Evolutionary conservation across 352 stramenopile genomes (phyloP).

Genomic region (Phytophthora sojae): DNA sequence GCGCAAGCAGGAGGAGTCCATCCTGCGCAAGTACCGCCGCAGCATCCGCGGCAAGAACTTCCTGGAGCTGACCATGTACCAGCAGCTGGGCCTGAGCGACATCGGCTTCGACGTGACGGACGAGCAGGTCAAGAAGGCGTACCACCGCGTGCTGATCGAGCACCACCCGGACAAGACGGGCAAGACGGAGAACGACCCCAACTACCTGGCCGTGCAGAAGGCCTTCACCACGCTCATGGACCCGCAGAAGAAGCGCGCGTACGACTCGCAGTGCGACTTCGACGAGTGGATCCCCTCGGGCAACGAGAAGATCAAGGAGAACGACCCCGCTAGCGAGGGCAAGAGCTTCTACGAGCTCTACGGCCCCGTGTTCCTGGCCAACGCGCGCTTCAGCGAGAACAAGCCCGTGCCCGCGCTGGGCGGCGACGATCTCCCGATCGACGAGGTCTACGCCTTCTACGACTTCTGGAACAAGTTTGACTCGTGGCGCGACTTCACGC

Average conservation of each 20-base stretch:
- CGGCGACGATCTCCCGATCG: conserved; percentile 64
- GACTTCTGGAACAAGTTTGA: conserved; percentile 93
- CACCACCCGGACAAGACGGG: conserved; percentile 90
- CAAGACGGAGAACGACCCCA: conserved; percentile 91
- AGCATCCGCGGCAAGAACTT: conserved; percentile 86
- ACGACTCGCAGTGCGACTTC: conserved; percentile 91
- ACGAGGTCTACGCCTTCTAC: conserved; percentile 84
- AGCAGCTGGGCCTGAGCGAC: conserved; percentile 81
- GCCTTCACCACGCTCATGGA: conserved; percentile 85
- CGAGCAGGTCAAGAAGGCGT: conserved; percentile 89
- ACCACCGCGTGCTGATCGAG: conserved; percentile 89
- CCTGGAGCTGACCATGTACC: conserved; percentile 86
- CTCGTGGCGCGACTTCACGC: conserved; percentile 86
- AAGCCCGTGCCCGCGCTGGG: conserved; percentile 80
- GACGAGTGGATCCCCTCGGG: conserved; percentile 81
- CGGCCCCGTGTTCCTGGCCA: conserved; percentile 76
- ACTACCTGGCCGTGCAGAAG: conserved; percentile 89
- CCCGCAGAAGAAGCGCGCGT: conserved; percentile 82
- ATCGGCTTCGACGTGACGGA: conserved; percentile 85
- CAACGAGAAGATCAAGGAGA: conserved; percentile 82
- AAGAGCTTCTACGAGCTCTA: conserved; percentile 91
- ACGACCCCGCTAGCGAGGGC: conserved; percentile 62
- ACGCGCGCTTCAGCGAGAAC: conserved; percentile 85
- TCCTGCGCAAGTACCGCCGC: conserved; percentile 85
- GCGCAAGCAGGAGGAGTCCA: conserved; percentile 71